A percentile compares a stretch with the other conserved stretches of the same genome.
phyloP scores from a whole-genome alignment of 2,329 filamentous ascomycete species.

The Hirsutella thompsonii region DNA sequence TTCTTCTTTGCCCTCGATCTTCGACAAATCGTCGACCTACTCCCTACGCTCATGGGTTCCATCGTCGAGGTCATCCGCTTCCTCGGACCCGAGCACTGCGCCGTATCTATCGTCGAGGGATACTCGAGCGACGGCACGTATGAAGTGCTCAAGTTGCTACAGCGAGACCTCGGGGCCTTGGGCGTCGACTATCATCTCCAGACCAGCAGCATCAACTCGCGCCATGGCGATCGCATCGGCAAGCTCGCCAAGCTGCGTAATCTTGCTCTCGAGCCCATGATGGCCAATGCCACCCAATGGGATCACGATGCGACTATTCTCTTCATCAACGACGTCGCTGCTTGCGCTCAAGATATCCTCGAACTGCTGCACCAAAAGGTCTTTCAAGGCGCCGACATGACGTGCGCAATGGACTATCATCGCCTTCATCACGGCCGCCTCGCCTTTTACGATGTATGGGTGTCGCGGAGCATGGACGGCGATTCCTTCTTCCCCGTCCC shows the following conservation, averaged over 20 bases:
- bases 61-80: conserved; percentile 34
- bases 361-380: conserved; percentile 38
- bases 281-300: conserved; percentile 13
- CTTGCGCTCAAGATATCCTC: conserved; percentile 41
- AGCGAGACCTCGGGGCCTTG: conserved; percentile 21
- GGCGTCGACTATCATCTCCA: conserved; percentile 28
- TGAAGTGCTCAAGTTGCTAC: conserved; percentile 30
- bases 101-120: conserved; percentile 38
- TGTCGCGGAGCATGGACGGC: conserved; percentile 36
- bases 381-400: conserved; percentile 37
- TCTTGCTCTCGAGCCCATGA: conserved; percentile 33
- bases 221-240: conserved; percentile 28
- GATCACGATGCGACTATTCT: conserved; percentile 27
- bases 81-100: conserved; percentile 33
- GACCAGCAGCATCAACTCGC: conserved; percentile 29
- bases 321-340: conserved; percentile 42
- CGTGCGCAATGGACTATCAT: conserved; percentile 39
- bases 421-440: conserved; percentile 18
- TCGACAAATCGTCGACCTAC: conserved; percentile 25
- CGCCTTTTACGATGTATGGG: conserved; percentile 45
- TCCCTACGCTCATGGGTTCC: conserved; percentile 31
- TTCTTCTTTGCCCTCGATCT: conserved; percentile 39
- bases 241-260: conserved; percentile 39
- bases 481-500: conserved; percentile 43
- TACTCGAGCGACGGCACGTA: conserved; percentile 37